phyloP scores from a whole-genome alignment of 78 protist genomes.

The Salpingoeca rosetta region DNA sequence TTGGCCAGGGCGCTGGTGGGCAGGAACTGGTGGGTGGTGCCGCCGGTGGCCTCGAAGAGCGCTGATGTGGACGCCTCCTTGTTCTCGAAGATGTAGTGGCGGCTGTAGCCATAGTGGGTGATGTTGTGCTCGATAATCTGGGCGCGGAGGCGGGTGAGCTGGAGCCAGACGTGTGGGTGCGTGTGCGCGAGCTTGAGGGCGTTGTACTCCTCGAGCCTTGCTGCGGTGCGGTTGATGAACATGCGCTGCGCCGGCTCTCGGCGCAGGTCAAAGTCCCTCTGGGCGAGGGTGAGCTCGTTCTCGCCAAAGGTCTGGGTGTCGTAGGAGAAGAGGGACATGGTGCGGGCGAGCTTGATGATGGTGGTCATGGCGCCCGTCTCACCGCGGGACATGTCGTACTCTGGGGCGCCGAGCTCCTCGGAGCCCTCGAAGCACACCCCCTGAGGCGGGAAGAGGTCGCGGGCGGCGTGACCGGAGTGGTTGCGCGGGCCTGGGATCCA shows the following conservation, averaged over 20 bases:
- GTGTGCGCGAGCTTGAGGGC: not conserved
- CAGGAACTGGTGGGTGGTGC: not conserved
- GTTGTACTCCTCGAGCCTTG: not conserved
- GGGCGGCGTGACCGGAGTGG: not conserved
- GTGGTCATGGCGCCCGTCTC: not conserved
- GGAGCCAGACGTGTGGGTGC: too few relatives aligned
- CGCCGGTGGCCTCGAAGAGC: not conserved
- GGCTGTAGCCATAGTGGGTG: not conserved
- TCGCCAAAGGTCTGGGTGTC: not conserved
- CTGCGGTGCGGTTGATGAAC: not conserved
- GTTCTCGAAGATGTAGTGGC: not conserved
- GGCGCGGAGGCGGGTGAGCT: not conserved
- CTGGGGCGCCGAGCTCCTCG: not conserved
- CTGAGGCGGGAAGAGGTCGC: not conserved
- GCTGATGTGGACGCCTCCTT: not conserved
- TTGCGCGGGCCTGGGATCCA: not conserved
- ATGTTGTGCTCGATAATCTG: not conserved
- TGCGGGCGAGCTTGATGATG: not conserved
- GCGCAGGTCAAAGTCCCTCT: not conserved
- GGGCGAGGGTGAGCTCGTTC: not conserved
- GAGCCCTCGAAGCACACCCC: not conserved
- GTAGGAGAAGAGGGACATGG: not conserved
- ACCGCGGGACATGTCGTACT: not conserved
- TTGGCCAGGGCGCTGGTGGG: not conserved
- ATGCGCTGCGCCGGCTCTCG: not conserved